Base-by-base conservation (phyloP, 164 flowering plant species). In the Berberis vulgaris region DNA sequence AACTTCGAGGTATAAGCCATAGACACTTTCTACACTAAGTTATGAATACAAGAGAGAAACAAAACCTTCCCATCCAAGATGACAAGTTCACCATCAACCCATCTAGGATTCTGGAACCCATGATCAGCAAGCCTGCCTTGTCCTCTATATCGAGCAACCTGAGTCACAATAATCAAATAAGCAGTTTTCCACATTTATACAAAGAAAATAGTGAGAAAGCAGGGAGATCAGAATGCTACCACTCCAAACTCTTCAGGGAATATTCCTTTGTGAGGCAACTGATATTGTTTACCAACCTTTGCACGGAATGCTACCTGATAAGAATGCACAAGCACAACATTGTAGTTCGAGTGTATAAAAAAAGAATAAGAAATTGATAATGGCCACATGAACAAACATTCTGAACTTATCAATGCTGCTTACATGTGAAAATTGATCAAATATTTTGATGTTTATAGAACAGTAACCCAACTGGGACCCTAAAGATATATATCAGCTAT, bases 51-150 rank as follows among this genome's bases (percentile, higher is more conserved):
- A 46, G 41, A 39, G 12, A 46, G 4, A 46, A 45, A 45, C 50
- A 41, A 59, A 65, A 91, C 97, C 97, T 91, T 91, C 59, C 99
- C 99, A 76, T 94, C 94, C 68, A 91, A 83, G 71, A 94, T 84
- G 56, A 94, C 90, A 64, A 94, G 93, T 80, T 94, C 99, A 47
- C 99, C 99, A 77, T 94, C 96, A 69, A 91, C 96, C 99, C 99
- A 94, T 71, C 90, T 76, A 65, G 97, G 97, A 76, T 86, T 91
- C 59, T 43, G 74, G 71, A 89, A 89, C 10, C 99, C 97, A 45
- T 94, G 88, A 58, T 83, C 96, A 52, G 97, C 89, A 57, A 91
- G 86, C 81, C 97, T 86, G 53, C 99, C 99, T 72, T 94, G 96
- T 59, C 99, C 99, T 82, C 73, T 91, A 75, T 94, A 94, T 66